phyloP scores from a whole-genome alignment of 495 filamentous ascomycete species.

The Aspergillus conjunctus region DNA sequence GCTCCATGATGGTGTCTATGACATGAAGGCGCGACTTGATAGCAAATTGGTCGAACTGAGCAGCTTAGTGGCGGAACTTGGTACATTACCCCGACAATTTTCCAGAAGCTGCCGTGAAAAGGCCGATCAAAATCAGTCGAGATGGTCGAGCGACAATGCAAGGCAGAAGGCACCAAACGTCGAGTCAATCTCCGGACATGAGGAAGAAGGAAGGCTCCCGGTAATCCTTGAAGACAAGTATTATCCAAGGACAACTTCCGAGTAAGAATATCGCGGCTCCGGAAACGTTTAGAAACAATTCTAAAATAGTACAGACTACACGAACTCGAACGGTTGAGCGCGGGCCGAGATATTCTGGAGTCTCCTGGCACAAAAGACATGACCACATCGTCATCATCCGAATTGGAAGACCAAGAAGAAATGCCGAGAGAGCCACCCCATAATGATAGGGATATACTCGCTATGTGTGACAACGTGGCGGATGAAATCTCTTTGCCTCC shows the following conservation, averaged over 20 bases:
- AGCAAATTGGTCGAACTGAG: conserved; percentile 67
- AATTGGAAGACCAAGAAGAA: conserved; percentile 60
- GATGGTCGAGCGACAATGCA: conserved; percentile 20
- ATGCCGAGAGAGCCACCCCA: conserved; percentile 36
- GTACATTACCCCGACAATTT: conserved; percentile 47
- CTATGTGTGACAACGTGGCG: neutral
- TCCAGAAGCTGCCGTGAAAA: conserved; percentile 25
- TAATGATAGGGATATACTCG: conserved; percentile 8
- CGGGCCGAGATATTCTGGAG: conserved; percentile 51
- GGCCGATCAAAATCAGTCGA: conserved; percentile 24
- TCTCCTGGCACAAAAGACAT: conserved; percentile 70
- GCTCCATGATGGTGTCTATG: conserved; percentile 57
- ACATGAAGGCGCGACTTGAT: conserved; percentile 70
- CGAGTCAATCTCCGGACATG: conserved; percentile 25
- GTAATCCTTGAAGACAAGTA: conserved; percentile 82
- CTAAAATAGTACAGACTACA: conserved; percentile 39
- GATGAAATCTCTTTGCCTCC: conserved; percentile 32
- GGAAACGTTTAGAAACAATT: conserved; percentile 9
- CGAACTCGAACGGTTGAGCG: conserved; percentile 47
- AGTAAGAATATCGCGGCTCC: conserved; percentile 52
- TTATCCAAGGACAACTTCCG: conserved; percentile 72
- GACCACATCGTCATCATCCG: conserved; percentile 47
- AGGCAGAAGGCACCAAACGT: conserved; percentile 20
- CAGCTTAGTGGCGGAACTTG: conserved; percentile 63
- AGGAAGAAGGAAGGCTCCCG: conserved; percentile 67